Percentiles rank a stretch among this genome's conserved stretches.
phyloP scores from a whole-genome alignment of 2,329 filamentous ascomycete species.

The Trichoderma asperellum region DNA sequence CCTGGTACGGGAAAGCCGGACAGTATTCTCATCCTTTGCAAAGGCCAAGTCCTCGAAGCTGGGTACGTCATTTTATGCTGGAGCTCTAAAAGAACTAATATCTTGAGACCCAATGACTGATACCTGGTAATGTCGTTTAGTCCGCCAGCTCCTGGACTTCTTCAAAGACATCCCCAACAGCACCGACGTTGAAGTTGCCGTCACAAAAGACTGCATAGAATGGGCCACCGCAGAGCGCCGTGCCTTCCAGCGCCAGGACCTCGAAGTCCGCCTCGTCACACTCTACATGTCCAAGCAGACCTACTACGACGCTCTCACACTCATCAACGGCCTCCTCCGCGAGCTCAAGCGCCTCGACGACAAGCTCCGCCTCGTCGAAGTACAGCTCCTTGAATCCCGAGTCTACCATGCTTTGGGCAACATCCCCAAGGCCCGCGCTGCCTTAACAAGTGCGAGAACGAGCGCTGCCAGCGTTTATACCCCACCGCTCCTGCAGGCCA shows the following conservation, averaged over 20 bases:
- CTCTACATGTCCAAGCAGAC: constrained; percentile 97
- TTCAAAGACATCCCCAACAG: constrained; percentile 93
- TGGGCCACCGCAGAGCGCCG: constrained; percentile 95
- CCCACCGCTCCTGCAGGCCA: constrained; percentile 90
- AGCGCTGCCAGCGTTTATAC: constrained; percentile 97
- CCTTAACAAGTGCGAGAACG: constrained; percentile 90
- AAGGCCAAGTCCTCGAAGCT: constrained; percentile 99
- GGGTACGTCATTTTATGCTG: constrained; percentile 60
- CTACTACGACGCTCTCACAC: constrained; percentile 93
- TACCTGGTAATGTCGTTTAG: constrained; percentile 51
- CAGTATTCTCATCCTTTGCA: constrained; percentile 91
- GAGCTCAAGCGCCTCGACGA: constrained; percentile 98
- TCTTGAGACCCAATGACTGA: constrained; percentile 6
- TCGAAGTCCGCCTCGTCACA: constrained; percentile 90
- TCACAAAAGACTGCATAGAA: constrained; percentile 99
- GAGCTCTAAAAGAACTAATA: neutral
- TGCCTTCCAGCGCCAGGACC: constrained; percentile 95
- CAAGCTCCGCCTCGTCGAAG: constrained; percentile 96
- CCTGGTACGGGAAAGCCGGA: constrained; percentile 86
- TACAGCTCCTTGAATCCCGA: constrained; percentile 93
- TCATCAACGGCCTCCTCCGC: constrained; percentile 94
- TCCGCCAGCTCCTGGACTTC: constrained; percentile 94
- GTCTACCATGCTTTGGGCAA: constrained; percentile 98
- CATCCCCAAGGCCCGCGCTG: constrained; percentile 91
- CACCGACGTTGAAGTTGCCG: constrained; percentile 88